Base-by-base conservation (phyloP, 2,329 filamentous ascomycete species). In the Zopfia rhizophila region DNA sequence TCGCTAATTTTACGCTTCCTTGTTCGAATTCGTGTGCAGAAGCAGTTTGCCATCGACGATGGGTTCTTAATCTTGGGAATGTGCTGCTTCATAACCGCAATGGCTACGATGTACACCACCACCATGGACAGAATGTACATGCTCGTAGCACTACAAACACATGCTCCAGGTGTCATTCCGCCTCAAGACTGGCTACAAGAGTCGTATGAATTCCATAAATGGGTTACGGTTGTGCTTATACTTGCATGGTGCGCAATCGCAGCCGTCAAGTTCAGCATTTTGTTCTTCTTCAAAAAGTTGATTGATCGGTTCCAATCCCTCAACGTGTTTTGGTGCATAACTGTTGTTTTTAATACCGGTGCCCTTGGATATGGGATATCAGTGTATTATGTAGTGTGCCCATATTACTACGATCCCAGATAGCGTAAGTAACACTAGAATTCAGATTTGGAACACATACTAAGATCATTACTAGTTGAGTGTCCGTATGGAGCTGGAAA, bases 251-350 rank as follows among this genome's bases (percentile, higher is more conserved):
- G 18, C 19, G 19, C 41, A 5, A 39, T 56, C 19, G 25, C 51
- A 13, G 36, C 48, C 16, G 51, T 55, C 40, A 56, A 56, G 23
- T 56, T 55, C 45, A 43, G 51, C 38, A 55, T 47, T 33, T 33
- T 55, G 17, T 40, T 43, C 24, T 31, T 55, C 3, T 56, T 56
- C 31, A 39, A 36, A 17, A 45, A 25, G 31, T 23, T 56, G 31
- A 51, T 56, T 38, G n/a, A n/a, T n/a, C n/a, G n/a, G n/a, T n/a
- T n/a, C n/a, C n/a, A n/a, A n/a, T n/a, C n/a, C n/a, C n/a, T n/a
- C n/a, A n/a, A n/a, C n/a, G n/a, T n/a, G n/a, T n/a, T n/a, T n/a
- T n/a, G n/a, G n/a, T n/a, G n/a, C n/a, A n/a, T n/a, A n/a, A n/a
- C n/a, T n/a, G n/a, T n/a, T n/a, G n/a, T n/a, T n/a, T n/a, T n/a